phyloP scores from a whole-genome alignment of 2,329 filamentous ascomycete genomes.

The Ophiosphaerella herpotricha region DNA sequence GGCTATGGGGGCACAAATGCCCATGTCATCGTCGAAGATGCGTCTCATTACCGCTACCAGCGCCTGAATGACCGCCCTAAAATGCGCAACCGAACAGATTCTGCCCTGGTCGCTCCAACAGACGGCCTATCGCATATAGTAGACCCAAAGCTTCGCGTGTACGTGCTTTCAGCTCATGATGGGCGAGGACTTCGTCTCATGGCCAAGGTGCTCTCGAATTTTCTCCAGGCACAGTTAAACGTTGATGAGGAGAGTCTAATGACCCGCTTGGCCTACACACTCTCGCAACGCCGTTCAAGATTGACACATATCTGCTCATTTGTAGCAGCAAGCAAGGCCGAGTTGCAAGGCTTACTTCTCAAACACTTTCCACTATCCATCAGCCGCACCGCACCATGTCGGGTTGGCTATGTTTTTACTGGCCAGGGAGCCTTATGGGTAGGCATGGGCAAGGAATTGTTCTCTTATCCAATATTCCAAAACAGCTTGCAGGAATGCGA shows the following conservation, averaged over 20 bases:
- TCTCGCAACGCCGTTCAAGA: constrained; percentile 17
- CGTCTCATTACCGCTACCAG: constrained; percentile 5
- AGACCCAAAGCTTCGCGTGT: constrained; percentile 2
- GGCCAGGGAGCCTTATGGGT: constrained; percentile 52
- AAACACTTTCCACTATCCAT: background rate
- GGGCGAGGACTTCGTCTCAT: constrained; percentile 4
- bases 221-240: constrained; percentile 6
- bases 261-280: constrained; percentile 23
- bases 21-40: constrained; percentile 31
- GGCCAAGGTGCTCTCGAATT: constrained; percentile 21
- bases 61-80: no score
- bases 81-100: constrained; percentile 7
- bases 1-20: constrained; percentile 32
- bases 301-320: constrained; percentile 1
- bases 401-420: constrained; percentile 43
- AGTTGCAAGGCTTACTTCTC: constrained; percentile 1
- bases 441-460: constrained; percentile 47
- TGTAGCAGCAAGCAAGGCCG: constrained; percentile 3
- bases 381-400: background rate
- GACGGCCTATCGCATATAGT: background rate
- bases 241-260: background rate
- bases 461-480: constrained; percentile 20
- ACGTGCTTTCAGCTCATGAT: constrained; percentile 21
- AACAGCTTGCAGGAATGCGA: constrained; percentile 9
- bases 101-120: constrained; percentile 9